Evolutionary conservation across 305 asterid species (phyloP).

Genomic region (Salvia sclarea): DNA sequence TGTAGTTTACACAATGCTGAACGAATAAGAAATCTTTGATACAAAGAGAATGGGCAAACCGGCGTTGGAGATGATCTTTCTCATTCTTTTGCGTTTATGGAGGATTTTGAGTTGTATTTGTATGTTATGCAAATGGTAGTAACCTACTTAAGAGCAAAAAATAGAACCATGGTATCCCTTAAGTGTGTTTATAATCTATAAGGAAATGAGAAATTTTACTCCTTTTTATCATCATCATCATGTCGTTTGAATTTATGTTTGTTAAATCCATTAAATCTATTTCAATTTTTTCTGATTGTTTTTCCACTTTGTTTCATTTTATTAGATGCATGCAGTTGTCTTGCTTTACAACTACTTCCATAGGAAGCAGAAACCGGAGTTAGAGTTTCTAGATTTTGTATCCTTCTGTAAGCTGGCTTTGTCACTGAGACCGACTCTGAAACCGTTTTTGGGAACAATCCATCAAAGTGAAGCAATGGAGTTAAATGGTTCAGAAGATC

Average conservation of each 20-base stretch:
- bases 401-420: slow-evolving; percentile 56
- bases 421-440: slow-evolving; percentile 44
- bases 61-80: neutral
- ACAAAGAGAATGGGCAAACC: too few species aligned
- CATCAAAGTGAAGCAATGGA: slow-evolving; percentile 23
- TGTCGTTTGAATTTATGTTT: too few species aligned
- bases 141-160: too few species aligned
- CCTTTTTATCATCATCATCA: neutral
- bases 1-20: neutral
- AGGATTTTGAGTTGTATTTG: neutral
- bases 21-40: neutral
- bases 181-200: neutral
- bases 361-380: slow-evolving; percentile 49
- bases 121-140: neutral
- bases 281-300: too few species aligned
- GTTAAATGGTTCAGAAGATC: slow-evolving; percentile 31
- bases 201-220: neutral
- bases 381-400: slow-evolving; percentile 44
- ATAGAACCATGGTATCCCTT: neutral
- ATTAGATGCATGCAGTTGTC: slow-evolving; percentile 79
- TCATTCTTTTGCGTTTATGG: neutral
- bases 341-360: slow-evolving; percentile 84
- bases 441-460: slow-evolving; percentile 44
- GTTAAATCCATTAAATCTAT: neutral
- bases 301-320: neutral